phyloP scores from a whole-genome alignment of 257 asterid species.

The Hygrophila difformis region DNA sequence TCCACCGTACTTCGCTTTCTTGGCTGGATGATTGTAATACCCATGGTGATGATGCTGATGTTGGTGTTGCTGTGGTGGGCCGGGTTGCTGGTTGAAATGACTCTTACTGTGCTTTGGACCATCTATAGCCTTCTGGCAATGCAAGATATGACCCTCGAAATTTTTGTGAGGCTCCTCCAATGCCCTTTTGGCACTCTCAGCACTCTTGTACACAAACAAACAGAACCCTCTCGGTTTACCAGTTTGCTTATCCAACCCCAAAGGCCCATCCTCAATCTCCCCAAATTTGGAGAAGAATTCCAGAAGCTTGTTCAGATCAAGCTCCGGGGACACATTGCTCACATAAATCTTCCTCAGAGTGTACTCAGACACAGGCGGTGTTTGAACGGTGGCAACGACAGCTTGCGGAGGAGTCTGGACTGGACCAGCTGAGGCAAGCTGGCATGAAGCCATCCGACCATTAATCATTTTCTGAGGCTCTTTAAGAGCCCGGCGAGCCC shows the following conservation, averaged over 20 bases:
- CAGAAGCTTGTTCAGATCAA: constrained; percentile 56
- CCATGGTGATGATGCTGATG: constrained; percentile 30
- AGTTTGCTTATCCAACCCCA: constrained; percentile 78
- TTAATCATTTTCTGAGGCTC: constrained; percentile 89
- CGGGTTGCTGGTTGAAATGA: constrained; percentile 44
- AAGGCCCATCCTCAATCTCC: constrained; percentile 94
- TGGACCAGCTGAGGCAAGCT: constrained; percentile 91
- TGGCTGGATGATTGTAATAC: constrained; percentile 43
- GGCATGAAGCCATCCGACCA: constrained; percentile 81
- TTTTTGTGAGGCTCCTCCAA: constrained; percentile 87
- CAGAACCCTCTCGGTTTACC: constrained; percentile 93
- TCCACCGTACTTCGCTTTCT: constrained; percentile 75
- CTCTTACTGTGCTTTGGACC: constrained; percentile 72
- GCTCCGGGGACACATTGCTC: constrained; percentile 79
- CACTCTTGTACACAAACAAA: constrained; percentile 70
- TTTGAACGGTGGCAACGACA: constrained; percentile 17
- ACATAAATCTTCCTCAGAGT: constrained; percentile 90
- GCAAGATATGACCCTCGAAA: constrained; percentile 71
- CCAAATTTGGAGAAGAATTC: constrained; percentile 79
- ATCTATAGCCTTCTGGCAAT: constrained; percentile 89
- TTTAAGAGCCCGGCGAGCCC: constrained; percentile 60
- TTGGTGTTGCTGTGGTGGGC: constrained; percentile 15
- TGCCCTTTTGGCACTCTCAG: constrained; percentile 73
- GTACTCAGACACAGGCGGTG: constrained; percentile 56
- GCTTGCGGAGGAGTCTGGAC: constrained; percentile 60